Base-by-base conservation (phyloP, 176 grass and related monocot species). In the Microstegium vimineum region DNA sequence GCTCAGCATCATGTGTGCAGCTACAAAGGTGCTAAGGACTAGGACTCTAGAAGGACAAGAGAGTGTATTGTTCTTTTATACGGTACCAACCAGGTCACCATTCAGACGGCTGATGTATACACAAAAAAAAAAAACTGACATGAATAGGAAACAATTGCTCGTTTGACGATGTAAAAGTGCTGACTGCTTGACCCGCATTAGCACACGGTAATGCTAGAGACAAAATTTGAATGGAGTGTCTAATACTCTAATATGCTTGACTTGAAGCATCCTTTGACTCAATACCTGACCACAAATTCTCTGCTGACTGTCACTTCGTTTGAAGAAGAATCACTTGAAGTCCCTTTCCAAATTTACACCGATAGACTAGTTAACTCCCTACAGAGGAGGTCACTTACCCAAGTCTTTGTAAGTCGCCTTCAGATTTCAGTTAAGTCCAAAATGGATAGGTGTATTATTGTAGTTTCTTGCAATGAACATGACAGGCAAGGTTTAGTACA, bases 1-100 rank as follows among this genome's bases (percentile, higher is more conserved):
- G 35, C 16, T 71, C 25, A 71, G 66, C 79, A 81, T 71, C 79
- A 69, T 81, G 49, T 8, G 20, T 23, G 66, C 65, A 71, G 25
- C 79, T 60, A 51, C 17, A 7, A 71, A 81, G 33, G 14, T 42
- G 25, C 16, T 15, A 81, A 71, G 25, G 4, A 8, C 65, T 40
- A 56, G 15, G 40, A n/a, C n/a, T n/a, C n/a, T n/a, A n/a, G n/a
- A n/a, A 70, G 78, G 31, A 36, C 0, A 20, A 51, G 32, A 78
- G 57, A 32, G 38, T n/a, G 31, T 80, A 27, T 1, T 37, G 13
- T 52, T 66, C 26, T 66, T 15, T 56, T 2, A 43, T 77, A 77
- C 11, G n/a, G 76, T 67, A 69, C 54, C 45, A 28, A 40, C 65
- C 32, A 56, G 65, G 37, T 40, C 27, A 14, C 11, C 17, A 12